Conservation (phyloP, 306 rosid genomes). For the Lathyrus aphaca region DNA sequence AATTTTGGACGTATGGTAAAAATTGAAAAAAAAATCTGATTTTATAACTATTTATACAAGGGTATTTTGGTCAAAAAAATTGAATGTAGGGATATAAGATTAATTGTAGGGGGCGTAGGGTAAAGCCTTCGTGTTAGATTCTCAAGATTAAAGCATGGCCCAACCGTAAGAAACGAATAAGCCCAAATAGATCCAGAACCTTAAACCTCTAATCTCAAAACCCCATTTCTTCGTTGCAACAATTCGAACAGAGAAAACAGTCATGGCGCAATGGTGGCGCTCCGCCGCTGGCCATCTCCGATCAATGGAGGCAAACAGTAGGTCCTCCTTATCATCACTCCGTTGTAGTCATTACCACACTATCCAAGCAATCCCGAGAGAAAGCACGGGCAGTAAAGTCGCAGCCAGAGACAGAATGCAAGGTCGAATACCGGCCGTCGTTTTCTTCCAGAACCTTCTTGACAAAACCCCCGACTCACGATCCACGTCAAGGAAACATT, state of each 20-base stretch:
- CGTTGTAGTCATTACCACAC: constrained; percentile 62
- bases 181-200: constrained; percentile 25
- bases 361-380: constrained; percentile 90
- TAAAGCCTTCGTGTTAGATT: no score
- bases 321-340: not conserved
- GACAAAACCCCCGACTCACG: constrained; percentile 37
- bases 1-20: no score
- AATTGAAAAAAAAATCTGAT: no score
- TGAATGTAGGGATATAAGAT: no score
- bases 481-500: constrained; percentile 55
- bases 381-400: constrained; percentile 61
- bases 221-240: constrained; percentile 27
- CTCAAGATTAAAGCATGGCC: no score
- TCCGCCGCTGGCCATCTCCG: constrained; percentile 55
- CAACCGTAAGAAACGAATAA: not conserved
- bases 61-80: no score
- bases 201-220: constrained; percentile 43
- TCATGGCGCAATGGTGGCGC: constrained; percentile 84
- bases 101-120: no score
- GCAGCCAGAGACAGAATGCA: constrained; percentile 68
- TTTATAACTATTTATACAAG: no score
- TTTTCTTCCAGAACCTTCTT: constrained; percentile 63
- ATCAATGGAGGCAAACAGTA: constrained; percentile 20
- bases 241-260: not conserved
- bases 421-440: constrained; percentile 89